phyloP scores from a whole-genome alignment of 306 rosid species.

The Dryas drummondii region DNA sequence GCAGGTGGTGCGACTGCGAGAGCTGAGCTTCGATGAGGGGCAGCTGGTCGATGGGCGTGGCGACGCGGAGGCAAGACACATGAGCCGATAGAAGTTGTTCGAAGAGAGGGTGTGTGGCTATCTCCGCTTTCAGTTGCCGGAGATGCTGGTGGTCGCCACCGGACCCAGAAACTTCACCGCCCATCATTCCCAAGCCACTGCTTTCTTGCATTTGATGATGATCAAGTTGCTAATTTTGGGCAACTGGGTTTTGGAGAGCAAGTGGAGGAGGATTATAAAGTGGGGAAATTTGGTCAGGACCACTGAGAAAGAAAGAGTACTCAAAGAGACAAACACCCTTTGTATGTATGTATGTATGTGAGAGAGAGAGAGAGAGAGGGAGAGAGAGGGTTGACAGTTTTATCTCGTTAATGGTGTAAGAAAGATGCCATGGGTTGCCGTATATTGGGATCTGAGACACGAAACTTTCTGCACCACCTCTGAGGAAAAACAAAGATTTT shows the following conservation, averaged over 20 bases:
- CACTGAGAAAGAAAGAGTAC: neutral
- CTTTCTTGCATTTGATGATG: conserved; percentile 57
- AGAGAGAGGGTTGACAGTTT: conserved; percentile 19
- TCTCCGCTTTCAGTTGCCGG: conserved; percentile 67
- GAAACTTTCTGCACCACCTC: conserved; percentile 62
- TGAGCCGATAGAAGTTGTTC: conserved; percentile 88
- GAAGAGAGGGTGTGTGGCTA: conserved; percentile 76
- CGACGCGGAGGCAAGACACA: conserved; percentile 85
- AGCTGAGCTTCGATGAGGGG: conserved; percentile 91
- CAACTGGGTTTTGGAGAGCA: conserved; percentile 2
- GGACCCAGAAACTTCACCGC: conserved; percentile 29
- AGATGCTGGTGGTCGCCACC: conserved; percentile 36
- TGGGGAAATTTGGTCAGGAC: neutral
- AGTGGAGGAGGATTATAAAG: neutral
- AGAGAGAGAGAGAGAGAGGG: neutral
- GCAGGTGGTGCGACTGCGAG: conserved; percentile 75
- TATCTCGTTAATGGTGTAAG: conserved; percentile 30
- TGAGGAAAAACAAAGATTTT: conserved; percentile 59
- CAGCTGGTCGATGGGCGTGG: conserved; percentile 93
- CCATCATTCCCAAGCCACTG: conserved; percentile 72
- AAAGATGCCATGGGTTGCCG: conserved; percentile 16
- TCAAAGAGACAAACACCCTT: too few relatives aligned
- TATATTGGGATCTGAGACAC: conserved; percentile 77
- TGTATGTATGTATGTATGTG: neutral
- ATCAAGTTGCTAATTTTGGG: neutral